phyloP scores from a whole-genome alignment of 176 grass and related monocot species.

The Poa annua region DNA sequence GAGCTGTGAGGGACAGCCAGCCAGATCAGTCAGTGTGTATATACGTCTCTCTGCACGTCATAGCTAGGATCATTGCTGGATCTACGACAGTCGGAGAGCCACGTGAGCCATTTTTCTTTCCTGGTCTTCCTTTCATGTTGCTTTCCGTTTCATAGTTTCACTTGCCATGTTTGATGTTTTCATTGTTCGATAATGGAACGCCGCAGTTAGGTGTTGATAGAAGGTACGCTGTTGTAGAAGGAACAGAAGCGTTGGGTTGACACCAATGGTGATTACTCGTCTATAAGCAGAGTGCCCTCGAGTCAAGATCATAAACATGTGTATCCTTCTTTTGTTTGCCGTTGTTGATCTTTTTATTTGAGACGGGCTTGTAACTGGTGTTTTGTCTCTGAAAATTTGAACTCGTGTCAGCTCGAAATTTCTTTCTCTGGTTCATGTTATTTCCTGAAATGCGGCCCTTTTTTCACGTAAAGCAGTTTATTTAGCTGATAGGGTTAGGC shows the following conservation, averaged over 20 bases:
- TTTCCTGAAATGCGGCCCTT: too few relatives aligned
- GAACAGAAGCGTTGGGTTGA: neutral
- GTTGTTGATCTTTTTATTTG: neutral
- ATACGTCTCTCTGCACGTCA: neutral
- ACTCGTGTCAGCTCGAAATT: neutral
- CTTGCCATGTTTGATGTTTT: neutral
- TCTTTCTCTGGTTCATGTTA: too few relatives aligned
- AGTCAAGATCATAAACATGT: neutral
- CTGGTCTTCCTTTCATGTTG: neutral
- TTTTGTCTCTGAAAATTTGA: neutral
- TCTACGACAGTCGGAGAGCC: neutral
- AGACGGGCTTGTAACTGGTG: neutral
- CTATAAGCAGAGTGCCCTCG: constrained; percentile 7
- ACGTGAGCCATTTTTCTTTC: neutral
- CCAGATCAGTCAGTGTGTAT: constrained; percentile 9
- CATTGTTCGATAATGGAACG: constrained; percentile 11
- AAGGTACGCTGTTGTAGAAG: neutral
- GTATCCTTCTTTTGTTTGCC: neutral
- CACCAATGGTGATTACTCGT: neutral
- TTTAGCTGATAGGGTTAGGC: too few relatives aligned
- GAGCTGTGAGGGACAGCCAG: constrained; percentile 17
- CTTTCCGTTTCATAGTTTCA: neutral
- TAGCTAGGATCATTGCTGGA: neutral
- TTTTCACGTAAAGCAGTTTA: too few relatives aligned
- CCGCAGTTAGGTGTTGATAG: constrained; percentile 3